Conservation (phyloP, 2,329 filamentous ascomycete species). For the Chlorencoelia australis region DNA sequence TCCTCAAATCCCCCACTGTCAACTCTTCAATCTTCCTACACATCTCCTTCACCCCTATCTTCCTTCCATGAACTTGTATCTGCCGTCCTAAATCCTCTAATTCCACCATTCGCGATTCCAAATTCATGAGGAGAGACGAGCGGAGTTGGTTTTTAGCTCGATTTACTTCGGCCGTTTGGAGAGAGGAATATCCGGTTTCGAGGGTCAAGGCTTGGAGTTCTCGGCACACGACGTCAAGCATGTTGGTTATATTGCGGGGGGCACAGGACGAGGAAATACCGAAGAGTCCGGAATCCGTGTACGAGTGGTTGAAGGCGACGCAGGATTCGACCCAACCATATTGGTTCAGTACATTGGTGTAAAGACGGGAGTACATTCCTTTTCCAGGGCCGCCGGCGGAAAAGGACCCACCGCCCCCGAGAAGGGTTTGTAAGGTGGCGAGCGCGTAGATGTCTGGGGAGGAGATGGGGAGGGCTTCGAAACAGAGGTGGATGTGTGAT, state of each 20-base stretch:
- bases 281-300: slow-evolving; percentile 91
- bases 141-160: slow-evolving; percentile 96
- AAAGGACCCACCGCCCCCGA: slow-evolving; percentile 93
- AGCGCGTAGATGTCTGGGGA: slow-evolving; percentile 93
- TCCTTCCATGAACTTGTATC: slow-evolving; percentile 91
- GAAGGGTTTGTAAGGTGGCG: slow-evolving; percentile 87
- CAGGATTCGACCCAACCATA: slow-evolving; percentile 96
- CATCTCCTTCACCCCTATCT: slow-evolving; percentile 90
- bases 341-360: slow-evolving; percentile 96
- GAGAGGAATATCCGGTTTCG: slow-evolving; percentile 60
- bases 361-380: slow-evolving; percentile 97
- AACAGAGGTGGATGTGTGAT: slow-evolving; percentile 90
- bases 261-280: slow-evolving; percentile 83
- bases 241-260: slow-evolving; percentile 65
- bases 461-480: slow-evolving; percentile 85
- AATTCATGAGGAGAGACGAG: slow-evolving; percentile 87
- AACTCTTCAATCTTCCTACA: slow-evolving; percentile 75
- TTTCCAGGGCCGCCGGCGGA: slow-evolving; percentile 94
- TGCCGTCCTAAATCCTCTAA: slow-evolving; percentile 90
- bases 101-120: slow-evolving; percentile 95
- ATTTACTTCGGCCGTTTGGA: slow-evolving; percentile 70
- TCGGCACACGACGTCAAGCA: slow-evolving; percentile 93
- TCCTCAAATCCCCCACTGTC: slow-evolving; percentile 68
- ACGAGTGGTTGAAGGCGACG: slow-evolving; percentile 93
- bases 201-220: slow-evolving; percentile 72